Base-by-base conservation (phyloP, 371 early-diverging fungal genomes). In the Encephalitozoon hellem region DNA sequence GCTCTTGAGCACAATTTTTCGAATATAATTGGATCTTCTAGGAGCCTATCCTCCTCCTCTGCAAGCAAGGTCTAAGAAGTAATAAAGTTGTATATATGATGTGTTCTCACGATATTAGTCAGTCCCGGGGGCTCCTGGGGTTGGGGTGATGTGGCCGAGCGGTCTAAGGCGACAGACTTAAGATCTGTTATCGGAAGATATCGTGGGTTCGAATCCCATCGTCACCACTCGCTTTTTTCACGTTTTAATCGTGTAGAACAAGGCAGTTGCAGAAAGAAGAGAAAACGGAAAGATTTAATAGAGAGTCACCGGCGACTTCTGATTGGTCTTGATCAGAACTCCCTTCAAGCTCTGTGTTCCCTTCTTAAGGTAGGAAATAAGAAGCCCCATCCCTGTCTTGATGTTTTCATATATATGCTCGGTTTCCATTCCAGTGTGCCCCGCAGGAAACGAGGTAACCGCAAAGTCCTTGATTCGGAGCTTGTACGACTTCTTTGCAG, bases 271-370 rank as follows among this genome's bases (percentile, higher is more conserved):
- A 52, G 23, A 52, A 52, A 52, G 23, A 21, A 52, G n/a, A 66
- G 23, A 45, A 64, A 49, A 34, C 47, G n/a, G 21, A 77, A 39
- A 21, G 25, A 39, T 66, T 82, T 83, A 83, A 74, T 83, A 80
- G 68, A 82, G 67, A 65, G 70, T 80, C 25, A 85, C 66, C 79
- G 92, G 93, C 87, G 90, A 90, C 87, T 94, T 94, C 93, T 95
- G 95, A 84, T 93, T 88, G 80, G 90, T 89, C 92, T 96, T 97
- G 88, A 97, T 89, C 91, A 89, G 92, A 84, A 96, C 89, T 80
- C 94, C 92, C 88, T 91, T 91, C 88, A 95, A 91, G 92, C 94
- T 97, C 88, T 95, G 94, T 93, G 94, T 93, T 89, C 94, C 90
- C 90, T 95, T 97, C 92, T 97, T 95, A 79, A 95, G 88, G 77